Evolutionary conservation across 2,329 filamentous ascomycete species (phyloP), one percentile per base, ranked within the genome.

Genomic region (Alternaria atra): DNA sequence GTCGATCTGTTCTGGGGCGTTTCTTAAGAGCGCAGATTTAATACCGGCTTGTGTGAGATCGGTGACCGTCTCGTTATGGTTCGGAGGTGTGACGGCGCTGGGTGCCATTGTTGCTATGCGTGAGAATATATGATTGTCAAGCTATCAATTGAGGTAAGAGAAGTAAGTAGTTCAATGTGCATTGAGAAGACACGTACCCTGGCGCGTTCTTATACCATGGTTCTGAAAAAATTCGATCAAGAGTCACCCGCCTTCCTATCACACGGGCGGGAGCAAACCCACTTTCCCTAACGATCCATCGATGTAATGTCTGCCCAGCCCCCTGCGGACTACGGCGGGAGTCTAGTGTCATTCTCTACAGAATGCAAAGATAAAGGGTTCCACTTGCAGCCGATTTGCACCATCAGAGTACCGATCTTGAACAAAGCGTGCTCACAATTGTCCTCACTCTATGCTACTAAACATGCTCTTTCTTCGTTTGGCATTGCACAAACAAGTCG

Each of bases 41-140:
- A 79, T 77, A 52, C 77, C 76, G 30, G 69, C 61, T 47, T 64
- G 61, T 29, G 76, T 78, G 59, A 79, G 75, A 20, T 70, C 61
- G 32, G 74, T 71, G 42, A 72, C 59, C 6, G 61, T 73, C 42
- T 71, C 69, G 52, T 58, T 61, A 1, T 73, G 69, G 12, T 64
- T 67, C 17, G 68, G 71, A 50, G 76, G 76, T 51, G 75, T 75
- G 43, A 77, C 52, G 17, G 74, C 74, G 39, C 74, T 75, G 48
- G 74, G 73, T 53, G 74, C 55, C 75, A 78, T 77, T 15, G 27
- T 40, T 59, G 51, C 23, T 50, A 12, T 23, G 30, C 42, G 20
- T 23, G n/a, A 25, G 9, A 15, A 35, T 4, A 32, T 23, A n/a
- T 30, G 23, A 23, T 50, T 6, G 39, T 50, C n/a, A 39, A 27